Base-by-base conservation (phyloP, 2,329 filamentous ascomycete genomes). In the Coniella vitis region DNA sequence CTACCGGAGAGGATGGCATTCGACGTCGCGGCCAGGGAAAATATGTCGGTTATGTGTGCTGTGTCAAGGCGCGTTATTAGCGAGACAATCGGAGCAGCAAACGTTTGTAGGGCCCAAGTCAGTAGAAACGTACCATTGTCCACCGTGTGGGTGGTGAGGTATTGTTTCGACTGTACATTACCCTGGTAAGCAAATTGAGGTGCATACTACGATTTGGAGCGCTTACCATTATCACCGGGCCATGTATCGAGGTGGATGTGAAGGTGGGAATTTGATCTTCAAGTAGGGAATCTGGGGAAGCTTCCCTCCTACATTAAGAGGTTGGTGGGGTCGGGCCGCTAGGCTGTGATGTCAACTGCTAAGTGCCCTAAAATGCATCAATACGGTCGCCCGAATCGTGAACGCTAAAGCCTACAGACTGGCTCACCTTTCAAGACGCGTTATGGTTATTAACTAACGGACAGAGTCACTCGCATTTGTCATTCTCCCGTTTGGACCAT, bases 131-230 rank as follows among this genome's bases (percentile, higher is more conserved):
- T 65, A 88, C 88, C 90, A 73, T 90, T 80, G 65, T 95, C 87
- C 65, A 95, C 81, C 38, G 90, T 91, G 67, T 95, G 88, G 57
- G 86, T 86, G 61, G 91, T 94, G 55, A 98, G 79, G 66, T 96
- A 98, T 84, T 97, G 93, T 73, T 97, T 97, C 48, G 93, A 98
- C 93, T 96, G 52, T 1, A 51, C 25, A 29, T 5, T 29, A 14
- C n/a, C 4, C 16, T 20, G 8, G 47, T 61, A 47, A 63, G 55
- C 25, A 14, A 10, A 9, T 29, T 40, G 35, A 8, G n/a, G 16
- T 14, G 17, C 19, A 17, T 40, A n/a, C 8, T 31, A 25, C 13
- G 3, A 16, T 29, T 17, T 42, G 7, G 29, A 21, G 31, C 13
- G 44, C 62, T 47, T 62, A 69, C 69, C 69, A 71, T 71, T 57